Evolutionary conservation across 2,329 filamentous ascomycete species (phyloP).

Genomic region (Colletotrichum phormii): DNA sequence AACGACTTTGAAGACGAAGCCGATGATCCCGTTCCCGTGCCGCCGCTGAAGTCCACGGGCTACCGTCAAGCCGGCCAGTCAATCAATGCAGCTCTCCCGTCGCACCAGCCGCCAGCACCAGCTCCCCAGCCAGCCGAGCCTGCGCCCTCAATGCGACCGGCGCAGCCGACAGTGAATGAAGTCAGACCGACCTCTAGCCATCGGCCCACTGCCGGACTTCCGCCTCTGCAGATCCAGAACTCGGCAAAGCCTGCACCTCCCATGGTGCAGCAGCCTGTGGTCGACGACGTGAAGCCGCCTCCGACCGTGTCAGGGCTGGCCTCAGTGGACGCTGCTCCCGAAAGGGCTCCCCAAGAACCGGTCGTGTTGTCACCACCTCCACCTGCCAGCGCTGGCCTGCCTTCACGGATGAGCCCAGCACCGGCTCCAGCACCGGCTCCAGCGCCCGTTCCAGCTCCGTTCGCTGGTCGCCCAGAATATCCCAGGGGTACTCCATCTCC

Average conservation of each 20-base stretch:
- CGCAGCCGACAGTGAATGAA: conserved; percentile 10
- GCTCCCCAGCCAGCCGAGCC: conserved; percentile 39
- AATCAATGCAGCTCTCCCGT: conserved; percentile 40
- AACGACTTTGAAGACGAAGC: conserved; percentile 69
- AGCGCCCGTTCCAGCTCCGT: not conserved
- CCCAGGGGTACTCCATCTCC: conserved; percentile 23
- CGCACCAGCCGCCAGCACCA: conserved; percentile 33
- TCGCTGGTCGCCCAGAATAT: conserved; percentile 24
- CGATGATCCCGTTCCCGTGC: conserved; percentile 53
- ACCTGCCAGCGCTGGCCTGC: conserved; percentile 31
- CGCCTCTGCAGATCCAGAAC: conserved; percentile 47
- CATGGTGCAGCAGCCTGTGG: not conserved
- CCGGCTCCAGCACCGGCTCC: not conserved
- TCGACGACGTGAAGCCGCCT: conserved; percentile 27
- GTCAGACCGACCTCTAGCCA: conserved; percentile 37
- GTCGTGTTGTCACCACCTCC: conserved; percentile 37
- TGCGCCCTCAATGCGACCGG: conserved; percentile 42
- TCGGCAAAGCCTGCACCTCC: conserved; percentile 31
- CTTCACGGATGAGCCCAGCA: not conserved
- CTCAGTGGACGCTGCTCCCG: conserved; percentile 26
- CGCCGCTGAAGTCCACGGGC: conserved; percentile 38
- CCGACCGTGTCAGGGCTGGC: conserved; percentile 11
- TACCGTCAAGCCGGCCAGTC: conserved; percentile 45
- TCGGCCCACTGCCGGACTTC: conserved; percentile 44
- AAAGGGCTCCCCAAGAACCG: conserved; percentile 38